Evolutionary conservation across 768 basidiomycete genomes (phyloP), one percentile per base, ranked within the genome.

Genomic region (Mycena haematopus): DNA sequence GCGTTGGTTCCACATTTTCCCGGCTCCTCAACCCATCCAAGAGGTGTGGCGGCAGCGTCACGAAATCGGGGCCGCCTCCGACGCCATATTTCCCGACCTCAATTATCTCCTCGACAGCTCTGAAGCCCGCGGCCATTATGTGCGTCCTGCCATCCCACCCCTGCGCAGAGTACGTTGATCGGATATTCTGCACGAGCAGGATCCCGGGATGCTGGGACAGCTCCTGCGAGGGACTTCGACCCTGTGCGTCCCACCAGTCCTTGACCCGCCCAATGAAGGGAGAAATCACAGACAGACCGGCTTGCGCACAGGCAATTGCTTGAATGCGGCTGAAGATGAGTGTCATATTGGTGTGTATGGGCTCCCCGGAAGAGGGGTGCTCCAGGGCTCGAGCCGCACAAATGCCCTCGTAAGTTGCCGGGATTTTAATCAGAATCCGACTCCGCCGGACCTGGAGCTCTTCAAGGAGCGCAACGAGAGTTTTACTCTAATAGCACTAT

Each of bases 261-360:
- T 76, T 76, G 42, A 79, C 77, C 24, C 77, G 70, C n/a, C 77
- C 77, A 11, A 79, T 71, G 68, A 78, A 78, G 1, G 76, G 75
- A 1, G 76, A 78, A 24, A 78, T 71, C 21, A 78, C 75, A 0
- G 73, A 58, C 13, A 72, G 65, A 9, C 75, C 73, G 0, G 78
- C 77, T 53, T 78, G 74, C 0, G 77, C 78, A 25, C 76, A 78
- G 19, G 76, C 78, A 22, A 74, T 53, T 8, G 78, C 78, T 51
- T 79, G 78, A 4, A 73, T 69, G 42, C 70, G 64, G 10, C 75
- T 71, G 62, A 78, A 78, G 6, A 79, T 60, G 29, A 78, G 74
- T 1, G 77, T 78, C n/a, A 76, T 66, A 62, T 78, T 79, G 21
- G 76, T 76, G 67, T 73, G 71, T 52, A 77, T 74, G 6, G 72